A percentile compares a stretch with the other conserved stretches of the same genome.
These are phyloP conservation scores for Wallacemonas sp. DNA, from an alignment of 208 protist genomes.

Conservation along the genomic window DNA sequence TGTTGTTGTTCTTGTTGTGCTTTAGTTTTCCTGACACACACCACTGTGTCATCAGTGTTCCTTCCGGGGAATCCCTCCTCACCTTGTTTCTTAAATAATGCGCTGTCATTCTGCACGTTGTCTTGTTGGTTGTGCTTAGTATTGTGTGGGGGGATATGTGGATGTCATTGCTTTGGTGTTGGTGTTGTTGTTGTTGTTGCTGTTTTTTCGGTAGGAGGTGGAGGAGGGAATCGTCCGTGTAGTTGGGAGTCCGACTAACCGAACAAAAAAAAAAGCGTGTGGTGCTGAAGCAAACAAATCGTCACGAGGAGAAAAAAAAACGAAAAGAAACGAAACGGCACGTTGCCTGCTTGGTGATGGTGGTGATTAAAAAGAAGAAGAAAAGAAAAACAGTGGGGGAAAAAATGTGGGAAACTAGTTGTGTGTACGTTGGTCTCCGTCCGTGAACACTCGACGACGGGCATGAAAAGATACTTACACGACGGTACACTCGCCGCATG, in stretches of 20 bases:
- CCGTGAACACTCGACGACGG: slow-evolving; percentile 12
- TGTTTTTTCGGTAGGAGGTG: too few relatives aligned
- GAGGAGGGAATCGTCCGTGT: too few relatives aligned
- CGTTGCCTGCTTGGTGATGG: not conserved
- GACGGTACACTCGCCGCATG: slow-evolving; percentile 10
- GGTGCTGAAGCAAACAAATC: too few relatives aligned
- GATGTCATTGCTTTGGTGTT: not conserved
- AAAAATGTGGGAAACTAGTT: slow-evolving; percentile 5
- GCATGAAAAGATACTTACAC: slow-evolving; percentile 6
- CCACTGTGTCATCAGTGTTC: too few relatives aligned
- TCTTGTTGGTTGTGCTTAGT: not conserved
- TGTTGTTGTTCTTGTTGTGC: too few relatives aligned
- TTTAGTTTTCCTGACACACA: too few relatives aligned
- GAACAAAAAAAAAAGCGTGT: too few relatives aligned
- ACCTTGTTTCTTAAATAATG: too few relatives aligned
- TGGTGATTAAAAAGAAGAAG: slow-evolving; percentile 3
- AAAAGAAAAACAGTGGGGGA: not conserved
- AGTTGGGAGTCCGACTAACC: too few relatives aligned
- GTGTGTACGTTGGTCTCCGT: slow-evolving; percentile 16
- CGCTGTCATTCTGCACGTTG: too few relatives aligned
- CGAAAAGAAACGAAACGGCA: slow-evolving; percentile 1
- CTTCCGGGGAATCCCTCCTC: too few relatives aligned
- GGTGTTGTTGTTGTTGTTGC: slow-evolving; percentile 1
- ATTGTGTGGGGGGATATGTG: not conserved
- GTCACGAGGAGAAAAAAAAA: too few relatives aligned